A percentile compares a stretch with the other conserved stretches of the same genome.
These are phyloP conservation scores for Thalassiosira profunda DNA, from an alignment of 108 stramenopile genomes.

Conservation along the genomic window DNA sequence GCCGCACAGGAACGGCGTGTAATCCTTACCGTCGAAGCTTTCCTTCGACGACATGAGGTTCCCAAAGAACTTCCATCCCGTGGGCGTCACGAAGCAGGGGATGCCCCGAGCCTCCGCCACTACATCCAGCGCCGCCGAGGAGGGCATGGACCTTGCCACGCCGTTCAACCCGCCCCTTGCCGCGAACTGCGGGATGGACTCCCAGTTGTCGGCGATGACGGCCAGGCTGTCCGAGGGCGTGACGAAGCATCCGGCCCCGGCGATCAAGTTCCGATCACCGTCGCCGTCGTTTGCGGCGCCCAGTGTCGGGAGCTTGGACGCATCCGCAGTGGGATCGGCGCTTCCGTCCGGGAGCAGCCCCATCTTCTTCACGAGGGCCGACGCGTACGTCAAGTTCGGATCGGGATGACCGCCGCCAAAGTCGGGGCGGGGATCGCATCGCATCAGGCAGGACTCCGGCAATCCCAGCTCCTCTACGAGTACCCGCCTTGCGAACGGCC, in stretches of 20 bases:
- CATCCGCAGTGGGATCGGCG: constrained; percentile 46
- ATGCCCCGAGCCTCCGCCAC: constrained; percentile 89
- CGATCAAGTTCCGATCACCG: constrained; percentile 99
- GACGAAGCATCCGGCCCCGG: constrained; percentile 98
- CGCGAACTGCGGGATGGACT: constrained; percentile 94
- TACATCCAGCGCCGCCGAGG: constrained; percentile 97
- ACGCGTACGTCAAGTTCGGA: constrained; percentile 98
- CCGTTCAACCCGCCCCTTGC: constrained; percentile 93
- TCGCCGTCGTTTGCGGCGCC: constrained; percentile 99
- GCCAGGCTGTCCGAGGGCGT: constrained; percentile 99
- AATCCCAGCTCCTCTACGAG: constrained; percentile 95
- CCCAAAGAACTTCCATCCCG: constrained; percentile 99
- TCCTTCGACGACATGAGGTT: constrained; percentile 99
- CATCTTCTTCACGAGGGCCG: constrained; percentile 93
- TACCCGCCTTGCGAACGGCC: constrained; percentile 93
- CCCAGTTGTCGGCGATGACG: constrained; percentile 96
- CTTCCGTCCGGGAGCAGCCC: constrained; percentile 89
- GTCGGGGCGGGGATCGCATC: constrained; percentile 94
- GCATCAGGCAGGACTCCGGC: constrained; percentile 77
- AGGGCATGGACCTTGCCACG: constrained; percentile 99
- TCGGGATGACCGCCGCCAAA: constrained; percentile 98
- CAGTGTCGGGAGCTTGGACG: constrained; percentile 67
- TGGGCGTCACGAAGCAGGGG: constrained; percentile 96
- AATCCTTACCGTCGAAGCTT: constrained; percentile 90
- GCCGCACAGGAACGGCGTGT: constrained; percentile 99